Evolutionary conservation across 176 grass and related monocot genomes (phyloP), one percentile per base, ranked within the genome.

Genomic region (Melocanna baccifera): DNA sequence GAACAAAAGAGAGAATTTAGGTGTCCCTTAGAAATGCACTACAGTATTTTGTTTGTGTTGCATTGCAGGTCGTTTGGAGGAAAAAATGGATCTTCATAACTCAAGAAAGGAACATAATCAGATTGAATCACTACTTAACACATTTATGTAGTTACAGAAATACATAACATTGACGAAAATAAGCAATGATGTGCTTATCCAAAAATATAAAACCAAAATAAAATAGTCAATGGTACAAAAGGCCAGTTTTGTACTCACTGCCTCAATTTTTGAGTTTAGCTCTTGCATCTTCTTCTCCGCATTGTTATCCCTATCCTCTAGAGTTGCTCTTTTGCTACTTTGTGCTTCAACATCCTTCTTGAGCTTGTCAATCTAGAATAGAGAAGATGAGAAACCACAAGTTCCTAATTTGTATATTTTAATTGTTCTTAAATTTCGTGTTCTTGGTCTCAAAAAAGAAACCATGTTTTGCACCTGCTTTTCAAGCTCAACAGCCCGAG

Each of bases 241-340:
- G 55, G 29, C 37, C 63, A 67, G 32, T 34, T 69, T 9, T 55
- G 52, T 81, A 89, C 90, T 96, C 83, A 99, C 97, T 46, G 69
- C 77, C 47, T 92, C 67, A 61, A 99, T 75, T 55, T 96, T 91
- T 37, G 59, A 46, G 69, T 73, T 91, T 26, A 99, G 76, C 30
- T 96, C 81, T 69, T 90, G 77, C 6, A 86, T 84, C 77, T 92
- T 92, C 85, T 86, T 89, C 73, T 96, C 88, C 0, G 93, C 88
- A 69, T 78, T 73, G 19, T 42, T 83, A 55, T 78, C 80, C 78
- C 81, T 91, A 80, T 82, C 58, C 57, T 96, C 88, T 36, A 94
- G 59, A 71, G 69, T 61, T 89, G 89, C 64, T 75, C 62, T 91
- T 75, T 91, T 70, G 37, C 37, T 86, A 51, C 41, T 91, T 67